phyloP scores from a whole-genome alignment of 2,329 filamentous ascomycete species.

The Ceratocystis diversiconidia region DNA sequence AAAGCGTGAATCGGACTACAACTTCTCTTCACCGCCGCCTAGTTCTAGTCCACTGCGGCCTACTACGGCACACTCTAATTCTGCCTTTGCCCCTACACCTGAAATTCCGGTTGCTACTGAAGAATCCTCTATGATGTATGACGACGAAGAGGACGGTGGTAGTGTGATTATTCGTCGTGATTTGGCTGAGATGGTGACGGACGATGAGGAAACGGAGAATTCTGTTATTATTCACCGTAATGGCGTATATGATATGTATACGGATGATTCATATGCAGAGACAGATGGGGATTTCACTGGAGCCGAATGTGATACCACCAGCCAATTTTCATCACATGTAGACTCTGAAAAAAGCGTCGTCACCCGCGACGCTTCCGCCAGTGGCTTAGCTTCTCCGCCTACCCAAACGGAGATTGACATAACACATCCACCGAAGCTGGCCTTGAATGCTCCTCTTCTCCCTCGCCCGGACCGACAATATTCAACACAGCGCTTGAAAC shows the following conservation, averaged over 20 bases:
- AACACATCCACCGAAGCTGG: constrained; percentile 18
- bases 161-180: constrained; percentile 58
- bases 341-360: constrained; percentile 25
- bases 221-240: constrained; percentile 16
- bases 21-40: constrained; percentile 47
- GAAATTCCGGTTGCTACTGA: constrained; percentile 84
- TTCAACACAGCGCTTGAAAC: constrained; percentile 1
- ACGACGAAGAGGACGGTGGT: constrained; percentile 38
- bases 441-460: constrained; percentile 24
- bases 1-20: constrained; percentile 47
- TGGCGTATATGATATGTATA: constrained; percentile 24
- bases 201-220: constrained; percentile 30
- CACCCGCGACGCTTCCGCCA: constrained; percentile 16
- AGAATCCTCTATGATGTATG: constrained; percentile 42
- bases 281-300: constrained; percentile 25
- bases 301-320: constrained; percentile 21
- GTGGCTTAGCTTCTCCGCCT: constrained; percentile 12
- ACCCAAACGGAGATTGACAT: constrained; percentile 16
- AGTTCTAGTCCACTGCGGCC: constrained; percentile 44
- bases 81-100: constrained; percentile 44
- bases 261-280: constrained; percentile 33
- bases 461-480: constrained; percentile 14
- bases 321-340: constrained; percentile 25
- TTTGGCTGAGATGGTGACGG: constrained; percentile 34
- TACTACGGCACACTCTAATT: constrained; percentile 28